These are phyloP conservation scores for Eragrostis curvula DNA, from an alignment of 176 grass and related monocot species.

Conservation along the genomic window DNA sequence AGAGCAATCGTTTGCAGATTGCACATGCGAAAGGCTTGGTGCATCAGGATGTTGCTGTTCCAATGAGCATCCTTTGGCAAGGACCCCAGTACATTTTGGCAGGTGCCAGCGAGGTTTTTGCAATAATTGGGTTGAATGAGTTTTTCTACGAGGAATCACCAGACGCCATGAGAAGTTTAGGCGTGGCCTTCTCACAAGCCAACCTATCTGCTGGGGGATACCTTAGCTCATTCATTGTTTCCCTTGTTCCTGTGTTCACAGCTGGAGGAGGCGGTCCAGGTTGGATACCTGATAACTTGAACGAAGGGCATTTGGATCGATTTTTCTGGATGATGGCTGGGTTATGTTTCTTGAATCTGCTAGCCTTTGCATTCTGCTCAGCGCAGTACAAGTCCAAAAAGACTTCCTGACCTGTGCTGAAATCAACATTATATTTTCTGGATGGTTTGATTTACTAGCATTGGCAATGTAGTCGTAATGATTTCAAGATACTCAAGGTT, in stretches of 20 bases:
- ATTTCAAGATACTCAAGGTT: background rate
- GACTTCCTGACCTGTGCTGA: background rate
- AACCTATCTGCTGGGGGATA: constrained; percentile 49
- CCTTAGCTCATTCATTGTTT: constrained; percentile 59
- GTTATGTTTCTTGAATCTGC: constrained; percentile 44
- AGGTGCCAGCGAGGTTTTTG: constrained; percentile 56
- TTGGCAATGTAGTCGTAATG: background rate
- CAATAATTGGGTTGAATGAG: constrained; percentile 46
- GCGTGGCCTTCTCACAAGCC: constrained; percentile 28
- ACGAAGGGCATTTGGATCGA: constrained; percentile 66
- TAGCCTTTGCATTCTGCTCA: constrained; percentile 46
- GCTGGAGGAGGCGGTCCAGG: constrained; percentile 46
- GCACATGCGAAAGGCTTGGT: constrained; percentile 37
- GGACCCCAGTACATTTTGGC: constrained; percentile 63
- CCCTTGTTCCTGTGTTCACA: constrained; percentile 43
- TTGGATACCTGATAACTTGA: constrained; percentile 73
- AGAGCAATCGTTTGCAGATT: constrained; percentile 46
- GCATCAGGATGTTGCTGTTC: constrained; percentile 25
- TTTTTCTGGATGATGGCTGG: constrained; percentile 67
- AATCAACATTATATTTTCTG: background rate
- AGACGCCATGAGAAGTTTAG: constrained; percentile 64
- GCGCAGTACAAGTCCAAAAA: constrained; percentile 48
- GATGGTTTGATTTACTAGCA: background rate
- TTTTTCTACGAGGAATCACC: constrained; percentile 73
- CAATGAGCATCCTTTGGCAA: constrained; percentile 71